Percentiles rank a stretch among this genome's conserved stretches.
These are phyloP conservation scores for Aspergillus cristatus DNA, from an alignment of 495 filamentous ascomycete genomes.

Conservation along the genomic window DNA sequence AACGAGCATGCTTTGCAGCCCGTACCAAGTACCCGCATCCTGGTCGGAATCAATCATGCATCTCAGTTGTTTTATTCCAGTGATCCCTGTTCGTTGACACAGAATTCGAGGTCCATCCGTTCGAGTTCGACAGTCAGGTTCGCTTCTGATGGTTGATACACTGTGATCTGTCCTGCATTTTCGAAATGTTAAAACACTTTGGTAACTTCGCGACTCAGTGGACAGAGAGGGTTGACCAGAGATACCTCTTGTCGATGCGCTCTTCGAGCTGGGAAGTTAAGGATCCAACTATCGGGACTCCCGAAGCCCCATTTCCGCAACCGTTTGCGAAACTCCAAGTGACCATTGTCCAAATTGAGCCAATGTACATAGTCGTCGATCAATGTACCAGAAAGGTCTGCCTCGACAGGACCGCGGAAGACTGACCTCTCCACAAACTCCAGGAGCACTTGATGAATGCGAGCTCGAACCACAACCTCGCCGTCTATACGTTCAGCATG, in stretches of 20 bases:
- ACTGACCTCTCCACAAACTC: slow-evolving; percentile 38
- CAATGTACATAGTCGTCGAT: slow-evolving; percentile 46
- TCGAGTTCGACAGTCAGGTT: slow-evolving; percentile 35
- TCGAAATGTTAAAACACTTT: slow-evolving; percentile 23
- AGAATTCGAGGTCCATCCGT: slow-evolving; percentile 42
- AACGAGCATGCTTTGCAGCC: slow-evolving; percentile 47
- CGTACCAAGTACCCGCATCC: slow-evolving; percentile 41
- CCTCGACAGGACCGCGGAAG: slow-evolving; percentile 18
- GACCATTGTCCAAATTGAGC: slow-evolving; percentile 36
- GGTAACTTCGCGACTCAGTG: slow-evolving; percentile 17
- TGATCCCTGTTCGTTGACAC: slow-evolving; percentile 16
- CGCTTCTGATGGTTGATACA: slow-evolving; percentile 18
- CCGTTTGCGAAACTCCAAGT: slow-evolving; percentile 26
- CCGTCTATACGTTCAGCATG: slow-evolving; percentile 28
- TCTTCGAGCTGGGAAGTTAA: slow-evolving; percentile 14
- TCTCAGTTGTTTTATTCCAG: slow-evolving; percentile 20
- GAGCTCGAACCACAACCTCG: slow-evolving; percentile 17
- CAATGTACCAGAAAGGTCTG: slow-evolving; percentile 39
- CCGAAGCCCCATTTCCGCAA: slow-evolving; percentile 29
- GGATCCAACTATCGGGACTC: slow-evolving; percentile 19
- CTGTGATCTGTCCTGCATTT: slow-evolving; percentile 20
- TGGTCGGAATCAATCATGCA: slow-evolving; percentile 45
- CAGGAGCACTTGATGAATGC: slow-evolving; percentile 6
- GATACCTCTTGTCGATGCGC: slow-evolving; percentile 7
- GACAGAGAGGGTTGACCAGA: slow-evolving; percentile 28